These are phyloP conservation scores for Sanghuangporus baumii DNA, from an alignment of 1,284 basidiomycete genomes.

Conservation along the genomic window DNA sequence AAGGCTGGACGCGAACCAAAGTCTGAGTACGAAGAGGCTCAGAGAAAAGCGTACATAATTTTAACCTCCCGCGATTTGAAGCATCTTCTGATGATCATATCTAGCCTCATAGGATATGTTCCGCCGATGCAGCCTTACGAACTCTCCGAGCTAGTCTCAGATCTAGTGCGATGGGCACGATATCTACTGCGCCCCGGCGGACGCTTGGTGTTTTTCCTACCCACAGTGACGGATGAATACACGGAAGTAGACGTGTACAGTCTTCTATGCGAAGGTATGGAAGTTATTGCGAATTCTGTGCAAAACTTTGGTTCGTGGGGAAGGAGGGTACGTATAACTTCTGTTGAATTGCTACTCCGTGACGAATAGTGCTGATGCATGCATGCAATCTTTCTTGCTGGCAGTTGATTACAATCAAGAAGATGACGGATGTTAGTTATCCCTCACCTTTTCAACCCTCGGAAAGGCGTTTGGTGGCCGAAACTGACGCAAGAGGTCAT, in stretches of 20 bases:
- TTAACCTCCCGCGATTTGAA: background rate
- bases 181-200: conserved; percentile 84
- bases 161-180: conserved; percentile 80
- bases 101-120: conserved; percentile 65
- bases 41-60: conserved; percentile 36
- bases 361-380: background rate
- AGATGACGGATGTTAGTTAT: conserved; percentile 47
- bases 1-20: conserved; percentile 15
- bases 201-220: conserved; percentile 92
- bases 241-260: conserved; percentile 76
- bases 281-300: conserved; percentile 80
- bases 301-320: conserved; percentile 98
- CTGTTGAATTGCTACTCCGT: background rate
- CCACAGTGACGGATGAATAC: conserved; percentile 88
- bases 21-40: conserved; percentile 30
- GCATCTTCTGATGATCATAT: background rate
- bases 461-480: conserved; percentile 24
- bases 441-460: conserved; percentile 42
- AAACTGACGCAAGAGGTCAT: conserved; percentile 18
- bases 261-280: conserved; percentile 81
- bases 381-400: conserved; percentile 8
- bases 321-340: conserved; percentile 58
- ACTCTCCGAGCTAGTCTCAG: conserved; percentile 76
- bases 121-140: conserved; percentile 93
- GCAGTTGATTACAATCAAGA: conserved; percentile 87